Base-by-base conservation (phyloP, 805 yeast genomes). In the Hanseniaspora vineae region DNA sequence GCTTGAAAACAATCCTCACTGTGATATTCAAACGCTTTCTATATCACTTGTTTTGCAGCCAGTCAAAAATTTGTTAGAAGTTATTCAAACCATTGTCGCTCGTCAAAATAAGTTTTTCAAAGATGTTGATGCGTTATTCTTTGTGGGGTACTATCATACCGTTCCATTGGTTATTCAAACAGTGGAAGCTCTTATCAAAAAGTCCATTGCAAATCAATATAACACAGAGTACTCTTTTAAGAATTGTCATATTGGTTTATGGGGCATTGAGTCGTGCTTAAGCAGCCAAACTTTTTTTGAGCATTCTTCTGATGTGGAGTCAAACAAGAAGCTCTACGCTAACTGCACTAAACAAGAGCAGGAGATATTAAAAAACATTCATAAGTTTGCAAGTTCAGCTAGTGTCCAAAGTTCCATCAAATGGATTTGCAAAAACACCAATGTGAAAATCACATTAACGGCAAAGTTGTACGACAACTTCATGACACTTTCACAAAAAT, bases 381-480 rank as follows among this genome's bases (percentile, higher is more conserved):
- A 39, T 39, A 39, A 39, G 17, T 39, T 39, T 39, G 15, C 42
- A 17, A 39, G 42, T 11, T 15, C 19, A n/a, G 23, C 19, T 17
- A 18, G 15, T 73, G 61, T 62, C 69, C 64, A 46, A 63, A 58
- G 51, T 63, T 66, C 42, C 19, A 33, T 70, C 58, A 54, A 74
- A 62, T 56, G 70, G 69, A 35, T 73, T 19, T 58, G 75, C 19
- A 65, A 62, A 44, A 59, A 66, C 42, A 57, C 61, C 51, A 71
- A 72, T 50, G 68, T 69, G 11, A 73, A 77, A 48, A 39, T 77
- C 2, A 71, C 76, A 42, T 59, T 77, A 31, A 66, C 76, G 35
- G 79, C 81, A 0, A 70, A 77, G 2, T 61, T 75, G 31, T 62
- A 61, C 46, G 73, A 73, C 50, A 78, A 75, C 54, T 77, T 73